Base-by-base conservation (phyloP, 352 stramenopile species). In the Phytophthora colocasiae region DNA sequence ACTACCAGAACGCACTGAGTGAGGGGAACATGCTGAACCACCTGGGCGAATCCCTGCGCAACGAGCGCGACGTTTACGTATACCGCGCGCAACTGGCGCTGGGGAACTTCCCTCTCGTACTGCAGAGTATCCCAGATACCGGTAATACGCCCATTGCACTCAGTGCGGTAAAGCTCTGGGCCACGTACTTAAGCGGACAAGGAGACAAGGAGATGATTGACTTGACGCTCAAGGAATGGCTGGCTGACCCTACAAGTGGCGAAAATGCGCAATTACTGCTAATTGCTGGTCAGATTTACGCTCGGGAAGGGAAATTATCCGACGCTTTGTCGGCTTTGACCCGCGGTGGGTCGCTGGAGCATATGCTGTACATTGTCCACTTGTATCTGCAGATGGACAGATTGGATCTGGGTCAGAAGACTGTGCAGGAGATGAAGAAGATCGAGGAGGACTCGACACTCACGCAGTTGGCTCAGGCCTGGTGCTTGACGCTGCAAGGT, bases 401-500 rank as follows among this genome's bases (percentile, higher is more conserved):
- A 9, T 32, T 95, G 6, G 97, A 99, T 74, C 75, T 99, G 38
- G 97, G 95, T 4, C 63, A 88, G 41, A 89, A 97, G 67, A 78
- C 92, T 41, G 78, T 99, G 32, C 69, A 87, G 39, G 75, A 97
- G 54, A 92, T 99, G 84, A 85, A 91, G 61, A 79, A 85, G 59
- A 91, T 92, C 24, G 97, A 99, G 73, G 97, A 99, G 74, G 97
- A 99, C 81, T 93, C 93, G 53, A 97, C 98, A 51, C 80, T 98
- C 45, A 98, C 96, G 17, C 96, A 99, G 80, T 75, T 99, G 27
- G 88, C 90, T 38, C 78, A 85, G 43, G 93, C 97, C 6, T 98
- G 97, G 80, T 80, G 97, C 41, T 55, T 93, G 19, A 85, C 85
- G 66, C 76, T 96, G 1, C 83, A 91, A 19, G 95, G 95, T 47